phyloP scores from a whole-genome alignment of 345 rosid species.

The Dimocarpus longan region DNA sequence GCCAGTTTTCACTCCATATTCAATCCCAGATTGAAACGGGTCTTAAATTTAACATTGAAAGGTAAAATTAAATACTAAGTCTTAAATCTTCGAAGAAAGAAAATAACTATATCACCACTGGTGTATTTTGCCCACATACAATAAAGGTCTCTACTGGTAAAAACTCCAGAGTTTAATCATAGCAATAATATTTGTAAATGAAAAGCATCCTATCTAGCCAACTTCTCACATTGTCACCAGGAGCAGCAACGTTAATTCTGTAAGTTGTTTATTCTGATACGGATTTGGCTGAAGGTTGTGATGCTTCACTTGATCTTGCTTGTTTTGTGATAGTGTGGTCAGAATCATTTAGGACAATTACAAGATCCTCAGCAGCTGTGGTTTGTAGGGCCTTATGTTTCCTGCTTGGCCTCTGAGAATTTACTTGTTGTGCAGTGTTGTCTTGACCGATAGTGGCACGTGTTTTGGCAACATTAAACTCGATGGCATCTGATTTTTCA shows the following conservation, averaged over 20 bases:
- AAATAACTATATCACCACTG: neutral
- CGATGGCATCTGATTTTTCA: conserved; percentile 9
- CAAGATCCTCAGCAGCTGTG: neutral
- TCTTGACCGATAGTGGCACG: neutral
- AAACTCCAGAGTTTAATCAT: neutral
- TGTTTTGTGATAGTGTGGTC: conserved; percentile 17
- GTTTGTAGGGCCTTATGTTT: conserved; percentile 21
- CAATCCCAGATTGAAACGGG: conserved; percentile 8
- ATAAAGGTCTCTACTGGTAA: neutral
- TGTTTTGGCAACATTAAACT: conserved; percentile 11
- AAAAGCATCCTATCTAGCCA: neutral
- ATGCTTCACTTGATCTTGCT: conserved; percentile 18
- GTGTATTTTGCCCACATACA: neutral
- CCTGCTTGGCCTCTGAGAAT: conserved; percentile 5
- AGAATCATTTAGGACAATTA: neutral
- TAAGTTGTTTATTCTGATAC: neutral
- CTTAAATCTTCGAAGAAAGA: neutral
- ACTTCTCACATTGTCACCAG: conserved; percentile 5
- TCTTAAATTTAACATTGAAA: neutral
- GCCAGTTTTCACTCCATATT: conserved; percentile 19
- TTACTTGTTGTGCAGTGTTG: neutral
- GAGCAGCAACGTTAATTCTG: neutral
- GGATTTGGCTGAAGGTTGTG: conserved; percentile 1
- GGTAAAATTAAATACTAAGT: neutral
- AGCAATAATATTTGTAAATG: conserved; percentile 3